These are phyloP conservation scores for Physaria fendleri DNA, from an alignment of 345 rosid species.

Conservation along the genomic window DNA sequence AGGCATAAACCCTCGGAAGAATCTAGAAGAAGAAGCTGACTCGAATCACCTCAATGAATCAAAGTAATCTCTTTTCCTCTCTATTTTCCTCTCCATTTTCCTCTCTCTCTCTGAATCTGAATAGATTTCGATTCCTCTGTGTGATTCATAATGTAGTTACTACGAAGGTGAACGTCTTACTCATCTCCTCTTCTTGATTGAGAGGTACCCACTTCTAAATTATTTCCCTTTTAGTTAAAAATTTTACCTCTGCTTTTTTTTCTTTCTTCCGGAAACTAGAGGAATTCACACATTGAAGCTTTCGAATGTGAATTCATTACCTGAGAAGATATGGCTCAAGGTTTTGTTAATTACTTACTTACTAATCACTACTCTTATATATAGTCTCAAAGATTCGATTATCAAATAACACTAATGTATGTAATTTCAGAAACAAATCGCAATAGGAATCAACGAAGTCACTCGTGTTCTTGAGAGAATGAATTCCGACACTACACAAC, in stretches of 20 bases:
- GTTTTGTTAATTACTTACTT: slow-evolving; percentile 31
- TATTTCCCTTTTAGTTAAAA: no score
- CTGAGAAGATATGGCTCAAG: slow-evolving; percentile 79
- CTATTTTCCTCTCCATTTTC: neutral
- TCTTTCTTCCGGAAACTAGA: slow-evolving; percentile 17
- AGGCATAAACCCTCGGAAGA: slow-evolving; percentile 4
- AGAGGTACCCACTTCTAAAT: slow-evolving; percentile 39
- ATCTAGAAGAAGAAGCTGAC: slow-evolving; percentile 8
- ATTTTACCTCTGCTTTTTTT: no score
- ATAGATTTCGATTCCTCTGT: neutral
- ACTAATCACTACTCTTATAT: neutral
- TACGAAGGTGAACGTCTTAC: slow-evolving; percentile 54
- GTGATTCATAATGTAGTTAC: slow-evolving; percentile 32
- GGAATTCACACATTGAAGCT: slow-evolving; percentile 41
- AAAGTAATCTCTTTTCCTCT: slow-evolving; percentile 4
- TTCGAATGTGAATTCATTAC: slow-evolving; percentile 42
- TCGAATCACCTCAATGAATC: slow-evolving; percentile 14
- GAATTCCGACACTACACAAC: slow-evolving; percentile 26
- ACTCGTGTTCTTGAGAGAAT: slow-evolving; percentile 69
- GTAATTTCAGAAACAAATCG: slow-evolving; percentile 57
- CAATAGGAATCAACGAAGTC: slow-evolving; percentile 86
- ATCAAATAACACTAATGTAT: neutral
- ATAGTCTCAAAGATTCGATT: neutral
- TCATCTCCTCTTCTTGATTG: slow-evolving; percentile 44
- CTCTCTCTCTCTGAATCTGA: neutral